A percentile compares a stretch with the other conserved stretches of the same genome.
Evolutionary conservation across 2,329 filamentous ascomycete genomes (phyloP).

Genomic region (Myriangium duriaei): DNA sequence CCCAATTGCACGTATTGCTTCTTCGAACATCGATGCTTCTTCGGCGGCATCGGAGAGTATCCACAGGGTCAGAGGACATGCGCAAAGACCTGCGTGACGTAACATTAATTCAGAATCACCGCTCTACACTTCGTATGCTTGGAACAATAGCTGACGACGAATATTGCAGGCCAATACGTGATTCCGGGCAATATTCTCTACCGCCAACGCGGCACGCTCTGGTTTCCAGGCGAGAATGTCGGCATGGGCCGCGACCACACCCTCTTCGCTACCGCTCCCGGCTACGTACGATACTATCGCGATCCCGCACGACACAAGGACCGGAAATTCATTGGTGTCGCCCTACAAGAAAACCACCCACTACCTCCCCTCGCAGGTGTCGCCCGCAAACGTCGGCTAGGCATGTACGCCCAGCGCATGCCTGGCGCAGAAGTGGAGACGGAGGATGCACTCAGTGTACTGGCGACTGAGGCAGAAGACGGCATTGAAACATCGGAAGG

Average conservation of each 20-base stretch:
- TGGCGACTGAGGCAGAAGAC: slow-evolving; percentile 14
- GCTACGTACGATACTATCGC: slow-evolving; percentile 94
- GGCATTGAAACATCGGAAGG: slow-evolving; percentile 12
- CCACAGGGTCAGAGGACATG: background rate
- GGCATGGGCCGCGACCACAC: slow-evolving; percentile 94
- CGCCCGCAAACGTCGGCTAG: slow-evolving; percentile 60
- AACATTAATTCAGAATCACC: no score
- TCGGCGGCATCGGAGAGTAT: no score
- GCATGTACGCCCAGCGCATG: slow-evolving; percentile 48
- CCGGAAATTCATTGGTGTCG: slow-evolving; percentile 88
- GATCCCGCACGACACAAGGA: slow-evolving; percentile 73
- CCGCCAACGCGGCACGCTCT: slow-evolving; percentile 86
- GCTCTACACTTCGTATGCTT: no score
- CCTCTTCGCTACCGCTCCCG: slow-evolving; percentile 71
- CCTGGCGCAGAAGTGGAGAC: slow-evolving; percentile 12
- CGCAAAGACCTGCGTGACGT: background rate
- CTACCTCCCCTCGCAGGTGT: slow-evolving; percentile 67
- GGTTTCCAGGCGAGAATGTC: slow-evolving; percentile 92
- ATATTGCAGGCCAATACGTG: slow-evolving; percentile 67
- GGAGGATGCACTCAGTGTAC: background rate
- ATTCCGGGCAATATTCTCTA: slow-evolving; percentile 96
- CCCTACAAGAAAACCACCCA: slow-evolving; percentile 67
- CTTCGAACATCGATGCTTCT: no score
- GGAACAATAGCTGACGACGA: background rate
- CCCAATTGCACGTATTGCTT: no score